Base-by-base conservation (phyloP, 2,329 filamentous ascomycete species). In the Trichoderma citrinoviride region DNA sequence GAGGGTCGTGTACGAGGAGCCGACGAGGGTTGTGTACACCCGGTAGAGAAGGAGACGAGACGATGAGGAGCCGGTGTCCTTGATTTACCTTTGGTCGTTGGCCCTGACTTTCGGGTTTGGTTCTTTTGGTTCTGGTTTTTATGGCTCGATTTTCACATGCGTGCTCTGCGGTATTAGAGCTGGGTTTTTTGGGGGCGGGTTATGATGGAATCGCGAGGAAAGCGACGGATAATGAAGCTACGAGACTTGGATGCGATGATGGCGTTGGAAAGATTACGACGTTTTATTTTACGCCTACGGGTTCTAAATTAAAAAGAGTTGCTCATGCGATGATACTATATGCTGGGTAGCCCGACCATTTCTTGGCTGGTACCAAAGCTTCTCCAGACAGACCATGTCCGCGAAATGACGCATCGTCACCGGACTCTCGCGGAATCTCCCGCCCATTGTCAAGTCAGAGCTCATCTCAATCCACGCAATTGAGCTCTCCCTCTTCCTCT, bases 1-100 rank as follows among this genome's bases (percentile, higher is more conserved):
- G 10, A 66, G 64, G 23, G 75, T 82, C 29, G 74, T 81, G 29
- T 80, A 81, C 64, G 77, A 80, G 70, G 72, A 75, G 65, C 76
- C 75, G 17, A 77, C 73, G 66, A 73, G 75, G 65, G 73, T 71
- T 6, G 73, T 75, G 61, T 76, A 77, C 64, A 68, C 63, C 12
- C 40, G 29, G 15, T 8, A 37, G 33, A 29, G 5, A 10, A 14
- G 33, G n/a, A n/a, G n/a, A n/a, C n/a, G 71, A 75, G 65, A 76
- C 75, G 17, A 77, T 73, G 66, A 73, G 75, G 65, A 74, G 70
- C 7, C 73, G 75, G 61, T 76, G 77, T 64, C 68, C 63, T 12
- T 49, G 23, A 19, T 3, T 27, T 8, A 27, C 37, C 15, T 47
- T n/a, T 7, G 41, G 2, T 29, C 7, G 6, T 53, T 21, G 49